These are phyloP conservation scores for Populus alba DNA, from an alignment of 345 rosid genomes.

Conservation along the genomic window DNA sequence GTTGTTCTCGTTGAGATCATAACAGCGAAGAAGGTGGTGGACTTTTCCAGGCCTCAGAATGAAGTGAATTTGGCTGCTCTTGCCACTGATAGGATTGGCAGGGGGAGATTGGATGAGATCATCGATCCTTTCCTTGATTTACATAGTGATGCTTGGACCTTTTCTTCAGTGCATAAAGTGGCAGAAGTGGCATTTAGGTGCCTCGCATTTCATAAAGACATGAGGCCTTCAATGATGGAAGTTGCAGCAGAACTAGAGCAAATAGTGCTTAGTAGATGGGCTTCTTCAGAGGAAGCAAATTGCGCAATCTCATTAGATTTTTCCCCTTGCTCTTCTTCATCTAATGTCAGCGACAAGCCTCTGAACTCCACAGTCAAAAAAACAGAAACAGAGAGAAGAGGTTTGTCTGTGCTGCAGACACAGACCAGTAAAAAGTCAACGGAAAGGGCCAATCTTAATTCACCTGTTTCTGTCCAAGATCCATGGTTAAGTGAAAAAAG, in stretches of 20 bases:
- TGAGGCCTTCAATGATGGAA: slow-evolving; percentile 67
- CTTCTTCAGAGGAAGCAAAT: slow-evolving; percentile 21
- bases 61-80: slow-evolving; percentile 68
- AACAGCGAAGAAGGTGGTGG: slow-evolving; percentile 59
- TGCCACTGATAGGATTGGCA: slow-evolving; percentile 54
- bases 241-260: slow-evolving; percentile 52
- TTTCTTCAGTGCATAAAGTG: slow-evolving; percentile 42
- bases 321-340: slow-evolving; percentile 26
- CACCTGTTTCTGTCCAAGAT: slow-evolving; percentile 43
- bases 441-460: slow-evolving; percentile 26
- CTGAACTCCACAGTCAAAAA: slow-evolving; percentile 17
- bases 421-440: slow-evolving; percentile 19
- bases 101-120: slow-evolving; percentile 50
- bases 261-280: slow-evolving; percentile 33
- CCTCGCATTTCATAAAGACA: slow-evolving; percentile 60
- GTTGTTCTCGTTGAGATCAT: slow-evolving; percentile 69
- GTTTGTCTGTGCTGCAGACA: slow-evolving; percentile 4
- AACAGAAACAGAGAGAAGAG: slow-evolving; percentile 10
- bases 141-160: slow-evolving; percentile 40
- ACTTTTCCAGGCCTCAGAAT: slow-evolving; percentile 44
- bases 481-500: slow-evolving; percentile 51
- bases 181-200: slow-evolving; percentile 79
- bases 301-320: slow-evolving; percentile 20
- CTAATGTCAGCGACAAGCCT: slow-evolving; percentile 32
- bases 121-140: slow-evolving; percentile 47